Evolutionary conservation across 164 flowering plant species (phyloP).

Genomic region (Houttuynia cordata): DNA sequence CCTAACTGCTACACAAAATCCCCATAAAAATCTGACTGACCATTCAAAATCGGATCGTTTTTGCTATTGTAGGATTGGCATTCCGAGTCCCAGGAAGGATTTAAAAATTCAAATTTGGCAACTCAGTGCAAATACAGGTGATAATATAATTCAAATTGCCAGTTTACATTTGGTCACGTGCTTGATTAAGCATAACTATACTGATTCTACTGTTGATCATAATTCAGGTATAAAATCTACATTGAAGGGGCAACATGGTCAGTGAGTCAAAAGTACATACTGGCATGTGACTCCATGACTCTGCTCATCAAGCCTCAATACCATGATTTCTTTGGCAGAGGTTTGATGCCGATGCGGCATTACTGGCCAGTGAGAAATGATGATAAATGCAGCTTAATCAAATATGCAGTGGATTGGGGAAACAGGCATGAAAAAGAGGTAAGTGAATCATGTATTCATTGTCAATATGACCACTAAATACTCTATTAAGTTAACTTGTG

Average conservation of each 20-base stretch:
- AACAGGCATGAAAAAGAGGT: constrained; percentile 44
- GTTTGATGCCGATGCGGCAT: constrained; percentile 39
- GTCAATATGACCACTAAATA: too few species aligned
- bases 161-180: not conserved
- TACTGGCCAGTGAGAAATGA: constrained; percentile 58
- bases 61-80: constrained; percentile 40
- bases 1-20: not conserved
- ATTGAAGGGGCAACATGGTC: constrained; percentile 69
- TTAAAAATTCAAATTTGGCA: constrained; percentile 30
- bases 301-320: constrained; percentile 30
- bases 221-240: constrained; percentile 45
- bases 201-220: not conserved
- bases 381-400: constrained; percentile 37
- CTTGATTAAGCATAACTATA: too few species aligned
- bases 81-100: constrained; percentile 26
- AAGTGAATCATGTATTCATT: too few species aligned
- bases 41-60: too few species aligned
- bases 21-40: not conserved
- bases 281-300: constrained; percentile 55
- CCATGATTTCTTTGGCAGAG: constrained; percentile 57
- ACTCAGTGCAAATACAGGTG: constrained; percentile 51
- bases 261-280: constrained; percentile 56
- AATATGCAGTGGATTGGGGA: constrained; percentile 69
- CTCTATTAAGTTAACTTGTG: too few species aligned
- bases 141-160: not conserved